Evolutionary conservation across 2,329 filamentous ascomycete genomes (phyloP).

Genomic region (Sporothrix euskadiensis): DNA sequence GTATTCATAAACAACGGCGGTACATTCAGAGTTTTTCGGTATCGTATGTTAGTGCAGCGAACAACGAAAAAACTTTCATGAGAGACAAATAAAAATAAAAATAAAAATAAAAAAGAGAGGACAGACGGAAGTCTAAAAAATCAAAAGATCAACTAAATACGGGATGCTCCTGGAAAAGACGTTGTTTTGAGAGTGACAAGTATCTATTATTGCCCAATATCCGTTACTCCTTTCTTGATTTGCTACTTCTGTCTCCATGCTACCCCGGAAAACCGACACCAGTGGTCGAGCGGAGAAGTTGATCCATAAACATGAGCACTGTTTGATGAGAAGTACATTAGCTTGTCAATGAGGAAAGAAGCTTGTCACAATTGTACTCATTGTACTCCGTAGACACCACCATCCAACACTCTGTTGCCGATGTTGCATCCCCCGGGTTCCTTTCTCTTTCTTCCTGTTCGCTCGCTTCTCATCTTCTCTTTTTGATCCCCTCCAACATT

Average conservation of each 20-base stretch:
- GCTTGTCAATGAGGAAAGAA: not conserved
- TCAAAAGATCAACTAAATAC: not conserved
- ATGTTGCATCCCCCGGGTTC: not conserved
- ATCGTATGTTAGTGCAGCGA: not conserved
- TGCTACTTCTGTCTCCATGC: not conserved
- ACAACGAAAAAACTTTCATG: not conserved
- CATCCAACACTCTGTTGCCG: not conserved
- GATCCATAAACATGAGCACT: not conserved
- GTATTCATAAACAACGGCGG: not conserved
- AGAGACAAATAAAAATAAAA: no score
- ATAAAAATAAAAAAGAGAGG: not conserved
- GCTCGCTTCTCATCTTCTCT: no score
- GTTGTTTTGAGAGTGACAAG: not conserved
- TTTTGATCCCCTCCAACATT: not conserved
- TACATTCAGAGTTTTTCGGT: not conserved
- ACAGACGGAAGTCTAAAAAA: not conserved
- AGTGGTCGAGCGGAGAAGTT: not conserved
- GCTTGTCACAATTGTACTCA: not conserved
- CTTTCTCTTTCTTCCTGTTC: not conserved
- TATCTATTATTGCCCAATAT: not conserved
- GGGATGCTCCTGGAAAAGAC: not conserved
- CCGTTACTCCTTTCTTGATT: not conserved
- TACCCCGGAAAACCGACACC: constrained; percentile 4
- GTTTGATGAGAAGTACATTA: not conserved
- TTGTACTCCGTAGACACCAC: not conserved